Base-by-base conservation (phyloP, 208 protist genomes). In the Lotmaria passim region DNA sequence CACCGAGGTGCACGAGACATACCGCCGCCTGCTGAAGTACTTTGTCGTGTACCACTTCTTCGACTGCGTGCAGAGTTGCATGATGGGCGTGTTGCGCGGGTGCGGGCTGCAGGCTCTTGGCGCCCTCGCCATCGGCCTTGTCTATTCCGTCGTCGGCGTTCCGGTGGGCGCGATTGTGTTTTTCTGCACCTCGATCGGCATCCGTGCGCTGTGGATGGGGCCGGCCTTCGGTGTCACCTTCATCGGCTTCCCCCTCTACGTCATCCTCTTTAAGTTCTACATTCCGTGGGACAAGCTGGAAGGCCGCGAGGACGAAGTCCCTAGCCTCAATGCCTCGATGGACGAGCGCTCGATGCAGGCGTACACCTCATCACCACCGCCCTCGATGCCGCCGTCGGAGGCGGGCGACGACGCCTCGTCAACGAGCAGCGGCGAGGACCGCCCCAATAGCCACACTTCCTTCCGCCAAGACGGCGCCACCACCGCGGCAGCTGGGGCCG, bases 31-130 rank as follows among this genome's bases (percentile, higher is more conserved):
- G 43, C 66, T 89, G 3, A 63, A 46, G 1, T 81, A 75, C 52
- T 90, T 87, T 53, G 33, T 72, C 1, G 53, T 85, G 12, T 95
- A 90, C 60, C 87, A 95, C 71, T 63, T 87, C 33, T 87, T 89
- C 47, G 90, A 95, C 61, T 72, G 69, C 34, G 33, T 89, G 14
- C 90, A 95, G 66, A 92, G 87, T 53, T 83, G 72, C 69, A 89
- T 95, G 82, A 91, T 93, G 86, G 90, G 90, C 15, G 73, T 95
- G 15, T 59, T 95, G 55, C 85, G 87, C 19, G 87, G 85, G 8
- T 93, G 86, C 52, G 87, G 90, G 14, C 43, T 82, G 67, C 87
- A 95, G 76, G 51, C 73, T 11, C 68, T 89, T n/a, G 85, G 85
- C 23, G 83, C 85, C 12, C 23, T 90, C 33, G 51, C 75, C 24